A percentile compares a stretch with the other conserved stretches of the same genome.
Conservation (phyloP, 2,329 filamentous ascomycete species). For the Catunica adiposa region DNA sequence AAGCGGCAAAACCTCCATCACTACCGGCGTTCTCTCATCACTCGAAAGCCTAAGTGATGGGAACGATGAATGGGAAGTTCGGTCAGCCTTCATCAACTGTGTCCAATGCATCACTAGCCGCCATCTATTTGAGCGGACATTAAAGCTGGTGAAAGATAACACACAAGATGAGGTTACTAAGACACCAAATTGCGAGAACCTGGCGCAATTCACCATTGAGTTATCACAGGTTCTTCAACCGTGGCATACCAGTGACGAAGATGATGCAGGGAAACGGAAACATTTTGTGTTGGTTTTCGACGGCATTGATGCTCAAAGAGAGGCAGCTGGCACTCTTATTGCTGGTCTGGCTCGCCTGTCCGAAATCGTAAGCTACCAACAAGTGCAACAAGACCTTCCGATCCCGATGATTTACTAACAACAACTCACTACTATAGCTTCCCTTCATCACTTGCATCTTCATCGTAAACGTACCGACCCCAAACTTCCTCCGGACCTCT, state of each 20-base stretch:
- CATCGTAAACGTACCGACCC: slow-evolving; percentile 55
- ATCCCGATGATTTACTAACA: slow-evolving; percentile 13
- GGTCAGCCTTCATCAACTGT: slow-evolving; percentile 10
- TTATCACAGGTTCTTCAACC: slow-evolving; percentile 42
- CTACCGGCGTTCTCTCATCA: slow-evolving; percentile 22
- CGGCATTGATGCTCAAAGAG: slow-evolving; percentile 68
- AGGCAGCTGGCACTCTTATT: slow-evolving; percentile 61
- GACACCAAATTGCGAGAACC: slow-evolving; percentile 54
- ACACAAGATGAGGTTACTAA: slow-evolving; percentile 23
- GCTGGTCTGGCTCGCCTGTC: slow-evolving; percentile 67
- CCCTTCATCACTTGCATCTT: slow-evolving; percentile 62
- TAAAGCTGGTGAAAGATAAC: slow-evolving; percentile 27
- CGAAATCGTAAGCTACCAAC: slow-evolving; percentile 45
- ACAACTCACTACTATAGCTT: slow-evolving; percentile 37
- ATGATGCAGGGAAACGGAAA: slow-evolving; percentile 20
- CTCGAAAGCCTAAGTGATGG: slow-evolving; percentile 1
- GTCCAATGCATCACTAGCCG: slow-evolving; percentile 15
- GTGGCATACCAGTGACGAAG: slow-evolving; percentile 5
- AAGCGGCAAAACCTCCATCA: slow-evolving; percentile 68
- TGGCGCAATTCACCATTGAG: slow-evolving; percentile 60
- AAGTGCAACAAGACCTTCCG: slow-evolving; percentile 1
- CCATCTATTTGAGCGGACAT: slow-evolving; percentile 38
- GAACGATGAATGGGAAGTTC: slow-evolving; percentile 4
- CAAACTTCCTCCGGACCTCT: slow-evolving; percentile 51
- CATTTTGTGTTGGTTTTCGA: slow-evolving; percentile 72